phyloP scores from a whole-genome alignment of 2,329 filamentous ascomycete genomes.

The Beauveria sp. region DNA sequence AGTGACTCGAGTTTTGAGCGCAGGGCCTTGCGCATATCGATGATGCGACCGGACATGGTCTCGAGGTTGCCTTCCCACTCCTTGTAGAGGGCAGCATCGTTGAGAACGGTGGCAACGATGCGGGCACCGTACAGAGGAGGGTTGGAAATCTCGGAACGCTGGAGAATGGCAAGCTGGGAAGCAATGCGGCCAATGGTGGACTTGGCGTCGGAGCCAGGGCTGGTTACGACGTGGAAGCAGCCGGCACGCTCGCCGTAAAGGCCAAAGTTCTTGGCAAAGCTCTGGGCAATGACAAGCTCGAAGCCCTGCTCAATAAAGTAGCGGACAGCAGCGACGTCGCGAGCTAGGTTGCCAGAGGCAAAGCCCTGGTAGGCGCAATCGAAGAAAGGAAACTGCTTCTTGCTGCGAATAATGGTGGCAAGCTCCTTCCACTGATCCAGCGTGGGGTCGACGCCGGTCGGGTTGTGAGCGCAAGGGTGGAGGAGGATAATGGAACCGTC shows the following conservation, averaged over 20 bases:
- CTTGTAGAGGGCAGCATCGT: constrained; percentile 70
- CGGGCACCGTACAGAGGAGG: constrained; percentile 90
- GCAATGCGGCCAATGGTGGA: constrained; percentile 59
- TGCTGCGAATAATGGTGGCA: constrained; percentile 65
- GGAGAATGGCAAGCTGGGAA: constrained; percentile 85
- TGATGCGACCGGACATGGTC: constrained; percentile 94
- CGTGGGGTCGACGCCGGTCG: constrained; percentile 92
- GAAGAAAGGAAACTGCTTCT: constrained; percentile 94
- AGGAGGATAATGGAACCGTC: constrained; percentile 80
- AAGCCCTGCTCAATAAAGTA: constrained; percentile 92
- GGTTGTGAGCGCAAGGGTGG: constrained; percentile 96
- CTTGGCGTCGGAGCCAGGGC: constrained; percentile 59
- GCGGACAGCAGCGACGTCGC: constrained; percentile 85
- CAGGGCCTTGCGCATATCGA: constrained; percentile 76
- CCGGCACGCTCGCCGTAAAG: constrained; percentile 95
- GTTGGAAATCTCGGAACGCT: constrained; percentile 96
- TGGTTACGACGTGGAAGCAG: constrained; percentile 88
- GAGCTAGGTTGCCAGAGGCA: constrained; percentile 78
- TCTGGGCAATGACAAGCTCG: constrained; percentile 81
- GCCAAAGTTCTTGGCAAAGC: constrained; percentile 97
- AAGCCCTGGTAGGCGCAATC: constrained; percentile 98
- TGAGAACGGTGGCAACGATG: constrained; percentile 77
- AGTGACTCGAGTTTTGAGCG: constrained; percentile 75
- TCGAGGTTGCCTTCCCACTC: constrained; percentile 90
- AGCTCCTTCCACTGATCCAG: constrained; percentile 92